phyloP scores from a whole-genome alignment of 2,329 filamentous ascomycete genomes.

The Plenodomus biglobosus region DNA sequence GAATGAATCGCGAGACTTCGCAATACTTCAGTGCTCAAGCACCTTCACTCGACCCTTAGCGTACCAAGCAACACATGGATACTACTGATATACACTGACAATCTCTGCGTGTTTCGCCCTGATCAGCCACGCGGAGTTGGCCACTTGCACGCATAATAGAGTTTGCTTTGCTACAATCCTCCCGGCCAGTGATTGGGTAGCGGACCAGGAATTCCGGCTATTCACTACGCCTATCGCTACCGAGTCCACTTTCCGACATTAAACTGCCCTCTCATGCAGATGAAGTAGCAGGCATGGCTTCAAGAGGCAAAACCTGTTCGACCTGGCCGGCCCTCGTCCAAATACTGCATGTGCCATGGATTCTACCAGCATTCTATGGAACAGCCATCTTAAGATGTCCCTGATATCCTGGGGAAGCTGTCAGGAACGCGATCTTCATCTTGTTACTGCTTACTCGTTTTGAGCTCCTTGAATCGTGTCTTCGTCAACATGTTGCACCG shows the following conservation, averaged over 20 bases:
- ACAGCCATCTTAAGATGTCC: not conserved
- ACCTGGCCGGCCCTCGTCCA: conserved; percentile 4
- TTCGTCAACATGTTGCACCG: conserved; percentile 6
- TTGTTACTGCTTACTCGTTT: not conserved
- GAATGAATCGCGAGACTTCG: too few species aligned
- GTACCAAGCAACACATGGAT: too few species aligned
- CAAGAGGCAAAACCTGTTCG: conserved; percentile 2
- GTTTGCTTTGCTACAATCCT: conserved; percentile 1
- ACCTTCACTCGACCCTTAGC: too few species aligned
- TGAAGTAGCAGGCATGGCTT: conserved; percentile 4
- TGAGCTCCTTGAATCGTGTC: not conserved
- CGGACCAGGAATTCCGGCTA: conserved; percentile 3
- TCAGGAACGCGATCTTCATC: not conserved
- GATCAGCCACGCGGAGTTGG: too few species aligned
- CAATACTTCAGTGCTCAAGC: too few species aligned
- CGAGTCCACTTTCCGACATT: conserved; percentile 10
- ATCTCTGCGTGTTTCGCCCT: too few species aligned
- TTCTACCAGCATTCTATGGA: not conserved
- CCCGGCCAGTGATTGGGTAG: conserved; percentile 3
- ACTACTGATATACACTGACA: too few species aligned
- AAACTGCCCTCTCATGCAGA: conserved; percentile 12
- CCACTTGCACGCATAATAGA: not conserved
- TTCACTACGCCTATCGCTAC: conserved; percentile 2
- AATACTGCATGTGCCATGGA: conserved; percentile 5
- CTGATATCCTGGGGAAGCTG: conserved; percentile 4